These are phyloP conservation scores for Poa pratensis DNA, from an alignment of 176 grass and related monocot genomes.

Conservation along the genomic window DNA sequence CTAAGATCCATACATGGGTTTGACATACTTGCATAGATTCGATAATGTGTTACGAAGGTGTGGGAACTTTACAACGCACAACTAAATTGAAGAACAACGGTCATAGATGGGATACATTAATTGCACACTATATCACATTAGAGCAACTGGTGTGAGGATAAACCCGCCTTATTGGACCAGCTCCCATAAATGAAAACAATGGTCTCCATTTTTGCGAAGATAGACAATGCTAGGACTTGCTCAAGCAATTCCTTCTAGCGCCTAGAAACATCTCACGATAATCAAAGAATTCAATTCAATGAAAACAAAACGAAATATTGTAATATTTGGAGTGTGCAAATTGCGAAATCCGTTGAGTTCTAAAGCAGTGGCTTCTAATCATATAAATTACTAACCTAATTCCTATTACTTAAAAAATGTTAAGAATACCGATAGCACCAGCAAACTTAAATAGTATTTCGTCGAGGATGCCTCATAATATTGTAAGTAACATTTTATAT, in stretches of 20 bases:
- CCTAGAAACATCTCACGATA: not conserved
- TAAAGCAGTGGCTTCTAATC: not conserved
- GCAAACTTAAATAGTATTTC: not conserved
- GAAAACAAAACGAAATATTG: not conserved
- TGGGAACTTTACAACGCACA: not conserved
- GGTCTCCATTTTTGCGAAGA: not conserved
- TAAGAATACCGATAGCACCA: not conserved
- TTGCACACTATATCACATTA: not conserved
- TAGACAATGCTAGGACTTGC: not conserved
- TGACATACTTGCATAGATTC: constrained; percentile 3
- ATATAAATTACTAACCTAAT: too few relatives aligned
- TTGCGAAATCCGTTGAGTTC: not conserved
- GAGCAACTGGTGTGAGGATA: not conserved
- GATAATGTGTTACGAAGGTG: not conserved
- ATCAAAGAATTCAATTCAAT: not conserved
- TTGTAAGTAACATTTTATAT: too few relatives aligned
- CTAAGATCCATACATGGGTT: too few relatives aligned
- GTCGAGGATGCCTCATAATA: not conserved
- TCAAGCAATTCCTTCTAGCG: not conserved
- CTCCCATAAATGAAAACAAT: not conserved
- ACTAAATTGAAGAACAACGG: not conserved
- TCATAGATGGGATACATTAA: not conserved
- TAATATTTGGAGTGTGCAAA: not conserved
- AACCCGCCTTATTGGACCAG: not conserved
- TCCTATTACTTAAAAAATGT: not conserved